A percentile compares a stretch with the other conserved stretches of the same genome.
These are phyloP conservation scores for Luffa aegyptiaca DNA, from an alignment of 306 rosid genomes.

Conservation along the genomic window DNA sequence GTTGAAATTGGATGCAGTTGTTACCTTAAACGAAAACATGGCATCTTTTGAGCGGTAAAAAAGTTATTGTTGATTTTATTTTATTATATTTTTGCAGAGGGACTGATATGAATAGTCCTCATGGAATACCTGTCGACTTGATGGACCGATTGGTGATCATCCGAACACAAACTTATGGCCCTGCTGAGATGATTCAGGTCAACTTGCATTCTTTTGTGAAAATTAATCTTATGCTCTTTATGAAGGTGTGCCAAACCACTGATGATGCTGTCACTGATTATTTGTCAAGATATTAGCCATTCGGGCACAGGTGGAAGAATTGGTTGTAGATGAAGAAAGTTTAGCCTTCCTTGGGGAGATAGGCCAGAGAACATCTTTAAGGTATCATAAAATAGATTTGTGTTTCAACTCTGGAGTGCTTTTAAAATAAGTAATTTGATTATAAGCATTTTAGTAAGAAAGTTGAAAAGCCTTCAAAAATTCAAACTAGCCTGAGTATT, in stretches of 20 bases:
- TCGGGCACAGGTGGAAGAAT: slow-evolving; percentile 90
- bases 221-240: background rate
- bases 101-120: slow-evolving; percentile 94
- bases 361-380: slow-evolving; percentile 68
- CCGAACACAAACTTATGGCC: slow-evolving; percentile 71
- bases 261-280: background rate
- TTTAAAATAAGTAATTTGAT: background rate
- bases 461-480: too few species aligned
- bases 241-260: slow-evolving; percentile 1
- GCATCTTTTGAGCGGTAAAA: background rate
- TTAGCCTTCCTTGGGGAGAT: slow-evolving; percentile 88
- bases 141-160: slow-evolving; percentile 84
- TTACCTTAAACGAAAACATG: background rate
- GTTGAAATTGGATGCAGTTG: background rate
- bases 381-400: slow-evolving; percentile 23
- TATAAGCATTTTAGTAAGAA: background rate
- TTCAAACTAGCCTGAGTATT: too few species aligned
- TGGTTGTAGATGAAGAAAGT: slow-evolving; percentile 79
- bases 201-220: background rate
- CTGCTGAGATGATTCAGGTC: slow-evolving; percentile 95
- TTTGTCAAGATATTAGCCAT: slow-evolving; percentile 67
- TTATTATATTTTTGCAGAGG: slow-evolving; percentile 15
- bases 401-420: background rate
- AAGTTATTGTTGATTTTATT: background rate
- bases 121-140: slow-evolving; percentile 93